Conservation (phyloP, 1,284 basidiomycete genomes). For the Mycena sp. region DNA sequence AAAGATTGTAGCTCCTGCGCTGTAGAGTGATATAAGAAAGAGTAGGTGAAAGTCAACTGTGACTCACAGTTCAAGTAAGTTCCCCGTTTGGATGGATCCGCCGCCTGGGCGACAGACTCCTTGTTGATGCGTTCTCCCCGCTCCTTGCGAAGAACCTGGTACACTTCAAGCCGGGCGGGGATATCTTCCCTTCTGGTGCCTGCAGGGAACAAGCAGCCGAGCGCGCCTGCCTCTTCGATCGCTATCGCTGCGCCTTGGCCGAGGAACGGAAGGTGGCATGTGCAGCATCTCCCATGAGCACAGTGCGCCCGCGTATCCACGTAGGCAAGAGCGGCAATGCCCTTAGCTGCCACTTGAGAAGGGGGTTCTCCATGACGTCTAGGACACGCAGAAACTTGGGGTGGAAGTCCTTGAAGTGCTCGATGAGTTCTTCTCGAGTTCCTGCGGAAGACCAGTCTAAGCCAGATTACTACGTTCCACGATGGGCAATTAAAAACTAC, state of each 20-base stretch:
- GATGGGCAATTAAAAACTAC: too few species aligned
- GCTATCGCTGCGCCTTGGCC: conserved; percentile 20
- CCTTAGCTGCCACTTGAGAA: conserved; percentile 12
- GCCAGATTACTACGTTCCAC: background rate
- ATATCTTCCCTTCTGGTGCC: conserved; percentile 9
- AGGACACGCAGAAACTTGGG: conserved; percentile 11
- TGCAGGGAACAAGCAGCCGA: conserved; percentile 10
- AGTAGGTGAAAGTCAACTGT: background rate
- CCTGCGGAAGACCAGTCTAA: background rate
- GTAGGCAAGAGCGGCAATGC: conserved; percentile 6
- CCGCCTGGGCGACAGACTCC: conserved; percentile 1
- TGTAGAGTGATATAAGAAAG: background rate
- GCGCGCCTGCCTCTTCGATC: conserved; percentile 2
- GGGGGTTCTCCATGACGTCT: background rate
- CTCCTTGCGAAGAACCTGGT: conserved; percentile 7
- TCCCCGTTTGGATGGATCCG: too few species aligned
- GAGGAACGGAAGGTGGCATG: conserved; percentile 12
- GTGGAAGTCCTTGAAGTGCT: background rate
- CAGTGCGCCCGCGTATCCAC: conserved; percentile 15
- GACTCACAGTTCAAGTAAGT: background rate
- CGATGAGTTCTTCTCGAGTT: background rate
- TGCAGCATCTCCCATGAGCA: conserved; percentile 18
- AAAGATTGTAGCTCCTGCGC: background rate
- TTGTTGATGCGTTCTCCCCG: conserved; percentile 9
- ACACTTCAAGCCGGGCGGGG: conserved; percentile 7